Evolutionary conservation across 345 rosid species (phyloP), one percentile per base, ranked within the genome.

Genomic region (Rhodomyrtus tomentosa): DNA sequence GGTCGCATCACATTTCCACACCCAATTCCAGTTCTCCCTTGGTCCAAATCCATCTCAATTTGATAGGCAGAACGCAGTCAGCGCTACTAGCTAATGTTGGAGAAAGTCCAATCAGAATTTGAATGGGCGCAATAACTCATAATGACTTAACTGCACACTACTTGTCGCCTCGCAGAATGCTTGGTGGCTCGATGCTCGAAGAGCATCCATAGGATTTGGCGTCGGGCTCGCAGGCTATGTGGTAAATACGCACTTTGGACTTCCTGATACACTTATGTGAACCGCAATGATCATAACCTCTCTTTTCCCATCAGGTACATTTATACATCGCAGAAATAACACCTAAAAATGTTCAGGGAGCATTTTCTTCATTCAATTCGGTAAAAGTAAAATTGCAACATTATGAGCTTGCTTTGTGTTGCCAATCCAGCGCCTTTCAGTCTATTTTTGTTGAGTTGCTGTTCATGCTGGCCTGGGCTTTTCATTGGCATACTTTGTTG

Each of bases 281-380:
- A 27, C 58, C 22, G 0, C 10, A 0, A 27, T 21, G 56, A 15
- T 27, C 42, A 81, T 81, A 10, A 50, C 59, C 58, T 32, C 48
- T 38, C 45, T 50, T 81, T 53, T 55, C 40, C 58, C 83, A 5
- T 81, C 45, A 81, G 83, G 83, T 81, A 15, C 59, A 52, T 16
- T 59, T 81, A 36, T 81, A 81, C 83, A 81, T 81, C 16, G 83
- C 83, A 81, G 83, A 81, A 81, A 81, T 89, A 86, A 53, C 89
- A 22, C 91, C 91, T 15, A 89, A 84, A 73, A 83, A 86, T 45
- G 10, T 82, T 20, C 68, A 89, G 81, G 89, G 91, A 73, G 50
- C 83, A 82, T 84, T 88, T 83, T 13, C 83, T 51, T 55, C 82
- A 32, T 40, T 86, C 74, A 85, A 82, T 81, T 84, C 68, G 87